Base-by-base conservation (phyloP, 805 yeast species). In the Ogataea minuta region DNA sequence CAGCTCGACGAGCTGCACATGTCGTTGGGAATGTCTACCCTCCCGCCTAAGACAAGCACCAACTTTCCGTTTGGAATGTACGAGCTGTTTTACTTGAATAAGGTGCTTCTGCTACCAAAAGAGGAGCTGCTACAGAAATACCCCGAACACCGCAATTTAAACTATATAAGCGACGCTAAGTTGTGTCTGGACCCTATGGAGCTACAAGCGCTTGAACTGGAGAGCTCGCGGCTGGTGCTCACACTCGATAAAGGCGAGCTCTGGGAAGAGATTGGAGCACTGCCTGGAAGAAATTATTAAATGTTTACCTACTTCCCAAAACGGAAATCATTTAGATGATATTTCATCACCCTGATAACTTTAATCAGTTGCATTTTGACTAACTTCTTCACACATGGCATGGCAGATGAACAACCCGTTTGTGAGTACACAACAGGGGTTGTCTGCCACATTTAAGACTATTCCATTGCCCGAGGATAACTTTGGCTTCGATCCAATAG, bases 401-500 rank as follows among this genome's bases (percentile, higher is more conserved):
- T 46, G 47, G 49, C 45, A 46, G 31, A 30, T 42, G 45, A 47
- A 42, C 37, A 53, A 54, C 43, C 57, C 55, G 27, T 54, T 49
- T 41, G 49, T 53, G 31, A 62, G 60, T 41, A 29, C 60, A 9
- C 48, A 59, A 17, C 64, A 70, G 60, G 63, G 63, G 19, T 68
- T 60, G 19, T 49, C 55, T 23, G 30, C 56, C 35, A 43, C 48
- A 33, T 59, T 62, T 52, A 63, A 62, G 34, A 57, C 69, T 8
- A 57, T 72, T 6, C 74, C 79, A 2, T 54, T 74, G 28, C 81
- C 81, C 1, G 74, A 72, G 39, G 81, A 79, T 37, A 75, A 74
- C 42, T 72, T 79, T 49, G 73, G 71, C 4, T 55, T 60, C 29
- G 63, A 56, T 31, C 56, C 57, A 5, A 33, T 39, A 1, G 40